phyloP scores from a whole-genome alignment of 1,284 basidiomycete species.

The Apiotrichum porosum region DNA sequence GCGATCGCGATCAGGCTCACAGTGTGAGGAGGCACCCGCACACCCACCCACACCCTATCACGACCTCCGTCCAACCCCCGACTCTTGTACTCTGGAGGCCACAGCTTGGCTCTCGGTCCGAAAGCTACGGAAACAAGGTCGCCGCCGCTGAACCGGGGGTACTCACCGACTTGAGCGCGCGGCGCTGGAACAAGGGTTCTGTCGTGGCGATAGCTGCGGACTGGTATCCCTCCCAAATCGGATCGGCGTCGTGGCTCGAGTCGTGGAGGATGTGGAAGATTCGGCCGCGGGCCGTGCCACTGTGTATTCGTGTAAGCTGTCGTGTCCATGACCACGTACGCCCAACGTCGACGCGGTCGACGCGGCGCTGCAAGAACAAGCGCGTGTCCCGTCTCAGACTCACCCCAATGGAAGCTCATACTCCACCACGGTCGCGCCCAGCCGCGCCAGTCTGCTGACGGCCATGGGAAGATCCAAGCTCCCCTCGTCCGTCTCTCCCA shows the following conservation, averaged over 20 bases:
- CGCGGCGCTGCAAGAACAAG: not conserved
- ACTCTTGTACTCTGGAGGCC: too few relatives aligned
- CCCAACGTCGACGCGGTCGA: too few relatives aligned
- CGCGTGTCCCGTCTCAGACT: not conserved
- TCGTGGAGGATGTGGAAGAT: slow-evolving; percentile 32
- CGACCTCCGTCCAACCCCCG: too few relatives aligned
- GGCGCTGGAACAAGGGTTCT: slow-evolving; percentile 33
- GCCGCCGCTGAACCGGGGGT: too few relatives aligned
- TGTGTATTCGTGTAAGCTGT: not conserved
- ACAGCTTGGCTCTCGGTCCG: too few relatives aligned
- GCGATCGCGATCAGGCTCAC: too few relatives aligned
- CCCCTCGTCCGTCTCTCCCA: slow-evolving; percentile 6
- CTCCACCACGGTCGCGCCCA: slow-evolving; percentile 4
- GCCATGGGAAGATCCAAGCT: not conserved
- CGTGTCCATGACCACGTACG: too few relatives aligned
- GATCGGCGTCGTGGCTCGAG: slow-evolving; percentile 13
- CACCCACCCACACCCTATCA: too few relatives aligned
- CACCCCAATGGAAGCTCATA: slow-evolving; percentile 15
- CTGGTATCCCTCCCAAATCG: slow-evolving; percentile 33
- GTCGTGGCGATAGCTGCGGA: slow-evolving; percentile 20
- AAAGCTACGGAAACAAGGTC: too few relatives aligned
- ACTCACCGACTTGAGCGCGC: slow-evolving; percentile 26
- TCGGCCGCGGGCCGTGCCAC: too few relatives aligned
- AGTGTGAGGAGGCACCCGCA: too few relatives aligned
- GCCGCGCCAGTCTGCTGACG: not conserved